phyloP scores from a whole-genome alignment of 148 eudicot genomes.

The Rhododendron simsii region DNA sequence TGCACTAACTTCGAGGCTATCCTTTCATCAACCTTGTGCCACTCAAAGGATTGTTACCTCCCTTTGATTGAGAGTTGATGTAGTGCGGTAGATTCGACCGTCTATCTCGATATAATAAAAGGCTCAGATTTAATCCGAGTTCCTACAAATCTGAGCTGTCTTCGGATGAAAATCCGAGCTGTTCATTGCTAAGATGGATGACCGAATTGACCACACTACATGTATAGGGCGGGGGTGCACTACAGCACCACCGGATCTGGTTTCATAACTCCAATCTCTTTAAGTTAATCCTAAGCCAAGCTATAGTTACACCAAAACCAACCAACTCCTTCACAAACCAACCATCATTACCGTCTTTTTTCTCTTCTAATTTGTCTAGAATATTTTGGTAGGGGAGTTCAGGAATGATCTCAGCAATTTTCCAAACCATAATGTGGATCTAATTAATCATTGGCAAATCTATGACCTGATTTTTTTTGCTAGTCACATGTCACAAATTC shows the following conservation, averaged over 20 bases:
- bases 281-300: conserved; percentile 20
- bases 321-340: background rate
- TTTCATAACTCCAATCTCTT: conserved; percentile 4
- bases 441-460: background rate
- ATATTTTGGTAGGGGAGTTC: background rate
- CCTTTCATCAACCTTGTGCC: conserved; percentile 14
- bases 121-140: too few species aligned
- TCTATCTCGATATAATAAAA: too few species aligned
- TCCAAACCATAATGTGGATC: background rate
- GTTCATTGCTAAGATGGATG: too few species aligned
- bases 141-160: too few species aligned
- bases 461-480: background rate
- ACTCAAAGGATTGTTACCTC: background rate
- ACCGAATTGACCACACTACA: too few species aligned
- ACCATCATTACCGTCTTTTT: background rate
- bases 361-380: background rate
- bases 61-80: background rate
- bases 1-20: background rate
- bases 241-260: background rate
- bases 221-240: too few species aligned
- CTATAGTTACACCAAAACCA: background rate
- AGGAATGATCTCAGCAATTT: background rate
- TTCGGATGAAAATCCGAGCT: too few species aligned
- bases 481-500: background rate
- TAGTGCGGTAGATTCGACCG: too few species aligned